These are phyloP conservation scores for Ganoderma boninense DNA, from an alignment of 1,284 basidiomycete species.

Conservation along the genomic window DNA sequence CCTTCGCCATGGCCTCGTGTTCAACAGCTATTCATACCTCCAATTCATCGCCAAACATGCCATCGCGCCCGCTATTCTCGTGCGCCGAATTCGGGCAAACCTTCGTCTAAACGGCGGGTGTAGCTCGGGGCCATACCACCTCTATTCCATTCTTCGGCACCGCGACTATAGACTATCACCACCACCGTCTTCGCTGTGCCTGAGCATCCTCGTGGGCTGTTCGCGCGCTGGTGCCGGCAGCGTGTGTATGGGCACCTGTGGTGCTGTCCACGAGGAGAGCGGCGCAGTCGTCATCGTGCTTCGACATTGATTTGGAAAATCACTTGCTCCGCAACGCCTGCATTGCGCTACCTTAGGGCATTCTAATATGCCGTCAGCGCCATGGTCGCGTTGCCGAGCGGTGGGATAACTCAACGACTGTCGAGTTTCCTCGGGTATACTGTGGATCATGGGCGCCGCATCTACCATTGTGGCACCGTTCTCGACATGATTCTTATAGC, in stretches of 20 bases:
- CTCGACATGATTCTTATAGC: background rate
- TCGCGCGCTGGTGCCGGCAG: background rate
- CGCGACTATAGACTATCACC: background rate
- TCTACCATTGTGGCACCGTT: background rate
- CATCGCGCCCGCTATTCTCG: background rate
- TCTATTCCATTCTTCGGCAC: constrained; percentile 9
- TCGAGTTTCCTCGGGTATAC: constrained; percentile 17
- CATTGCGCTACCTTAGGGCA: background rate
- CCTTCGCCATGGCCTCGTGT: background rate
- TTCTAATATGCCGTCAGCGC: background rate
- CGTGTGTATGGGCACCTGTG: background rate
- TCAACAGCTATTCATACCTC: background rate
- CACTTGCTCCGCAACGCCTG: background rate
- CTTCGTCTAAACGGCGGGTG: constrained; percentile 14
- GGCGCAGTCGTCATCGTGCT: constrained; percentile 4
- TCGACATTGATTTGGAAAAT: background rate
- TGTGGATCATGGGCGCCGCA: background rate
- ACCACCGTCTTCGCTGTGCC: background rate
- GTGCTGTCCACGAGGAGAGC: background rate
- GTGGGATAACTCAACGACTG: background rate
- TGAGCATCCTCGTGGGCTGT: background rate
- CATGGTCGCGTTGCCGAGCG: background rate
- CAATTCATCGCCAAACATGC: background rate
- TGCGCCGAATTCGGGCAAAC: constrained; percentile 7
- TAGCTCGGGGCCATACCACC: constrained; percentile 12